These are phyloP conservation scores for Domatiomyces catenatus DNA, from an alignment of 2,329 filamentous ascomycete species.

Conservation along the genomic window DNA sequence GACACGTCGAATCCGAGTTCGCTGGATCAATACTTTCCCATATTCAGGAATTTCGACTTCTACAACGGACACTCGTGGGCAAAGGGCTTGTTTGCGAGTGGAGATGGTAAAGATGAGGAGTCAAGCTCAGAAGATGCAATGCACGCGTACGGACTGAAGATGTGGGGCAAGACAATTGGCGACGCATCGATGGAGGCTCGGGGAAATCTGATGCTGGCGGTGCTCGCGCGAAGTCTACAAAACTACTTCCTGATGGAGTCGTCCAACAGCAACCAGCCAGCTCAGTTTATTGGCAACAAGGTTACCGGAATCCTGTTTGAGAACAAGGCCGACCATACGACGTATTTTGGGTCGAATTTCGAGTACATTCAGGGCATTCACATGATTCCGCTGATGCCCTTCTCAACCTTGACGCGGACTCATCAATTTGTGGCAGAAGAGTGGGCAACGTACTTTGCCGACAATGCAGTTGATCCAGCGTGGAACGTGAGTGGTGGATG, in stretches of 20 bases:
- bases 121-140: constrained; percentile 83
- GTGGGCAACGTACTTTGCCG: constrained; percentile 64
- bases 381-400: constrained; percentile 62
- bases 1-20: constrained; percentile 65
- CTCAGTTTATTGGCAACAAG: constrained; percentile 68
- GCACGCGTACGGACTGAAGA: constrained; percentile 73
- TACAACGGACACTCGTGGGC: constrained; percentile 92
- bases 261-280: constrained; percentile 56
- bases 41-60: constrained; percentile 79
- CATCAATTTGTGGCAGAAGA: constrained; percentile 61
- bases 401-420: constrained; percentile 51
- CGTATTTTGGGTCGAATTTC: constrained; percentile 63
- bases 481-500: constrained; percentile 54
- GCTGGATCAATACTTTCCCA: constrained; percentile 61
- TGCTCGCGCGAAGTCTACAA: constrained; percentile 58
- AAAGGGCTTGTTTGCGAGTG: constrained; percentile 40
- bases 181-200: constrained; percentile 66
- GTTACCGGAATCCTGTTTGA: constrained; percentile 61
- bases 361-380: constrained; percentile 65
- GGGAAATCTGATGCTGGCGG: constrained; percentile 68
- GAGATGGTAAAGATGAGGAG: constrained; percentile 47
- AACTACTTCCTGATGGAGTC: constrained; percentile 68
- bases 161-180: constrained; percentile 75
- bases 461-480: constrained; percentile 45
- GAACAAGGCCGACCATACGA: constrained; percentile 88